These are phyloP conservation scores for Akanthomyces dipterigenus DNA, from an alignment of 2,329 filamentous ascomycete genomes.

Conservation along the genomic window DNA sequence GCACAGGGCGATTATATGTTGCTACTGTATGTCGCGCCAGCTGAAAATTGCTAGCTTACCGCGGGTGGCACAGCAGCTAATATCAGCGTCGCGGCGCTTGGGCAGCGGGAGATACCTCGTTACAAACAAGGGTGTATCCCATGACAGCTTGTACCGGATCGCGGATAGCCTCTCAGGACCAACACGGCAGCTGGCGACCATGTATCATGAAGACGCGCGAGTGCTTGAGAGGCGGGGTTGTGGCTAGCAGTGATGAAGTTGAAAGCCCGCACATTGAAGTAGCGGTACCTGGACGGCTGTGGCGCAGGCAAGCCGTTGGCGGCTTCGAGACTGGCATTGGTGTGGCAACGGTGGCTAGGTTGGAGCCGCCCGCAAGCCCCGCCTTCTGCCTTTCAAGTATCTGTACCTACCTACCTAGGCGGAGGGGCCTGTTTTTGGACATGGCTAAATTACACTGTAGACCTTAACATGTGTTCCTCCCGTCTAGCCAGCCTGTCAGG, in stretches of 20 bases:
- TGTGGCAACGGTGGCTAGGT: conserved; percentile 10
- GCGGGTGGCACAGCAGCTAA: neutral
- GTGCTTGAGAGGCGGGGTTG: neutral
- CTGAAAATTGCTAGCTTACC: neutral
- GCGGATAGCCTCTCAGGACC: neutral
- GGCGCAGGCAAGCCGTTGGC: neutral
- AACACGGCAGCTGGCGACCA: neutral
- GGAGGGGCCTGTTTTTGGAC: no score
- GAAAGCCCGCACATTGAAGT: neutral
- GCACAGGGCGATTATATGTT: no score
- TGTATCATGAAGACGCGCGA: neutral
- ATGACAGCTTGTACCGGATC: neutral
- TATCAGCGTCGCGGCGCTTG: neutral
- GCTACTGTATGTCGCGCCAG: neutral
- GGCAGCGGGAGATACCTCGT: neutral
- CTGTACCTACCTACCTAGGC: no score
- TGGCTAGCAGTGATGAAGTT: neutral
- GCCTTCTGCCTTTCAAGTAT: neutral
- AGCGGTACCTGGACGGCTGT: neutral
- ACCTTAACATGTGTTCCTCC: no score
- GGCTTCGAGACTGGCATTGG: conserved; percentile 1
- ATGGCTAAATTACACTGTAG: no score
- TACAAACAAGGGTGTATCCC: neutral
- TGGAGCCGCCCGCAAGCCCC: neutral
- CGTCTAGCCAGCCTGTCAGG: no score